Evolutionary conservation across 805 yeast genomes (phyloP).

Genomic region (Pichia ethanolica): DNA sequence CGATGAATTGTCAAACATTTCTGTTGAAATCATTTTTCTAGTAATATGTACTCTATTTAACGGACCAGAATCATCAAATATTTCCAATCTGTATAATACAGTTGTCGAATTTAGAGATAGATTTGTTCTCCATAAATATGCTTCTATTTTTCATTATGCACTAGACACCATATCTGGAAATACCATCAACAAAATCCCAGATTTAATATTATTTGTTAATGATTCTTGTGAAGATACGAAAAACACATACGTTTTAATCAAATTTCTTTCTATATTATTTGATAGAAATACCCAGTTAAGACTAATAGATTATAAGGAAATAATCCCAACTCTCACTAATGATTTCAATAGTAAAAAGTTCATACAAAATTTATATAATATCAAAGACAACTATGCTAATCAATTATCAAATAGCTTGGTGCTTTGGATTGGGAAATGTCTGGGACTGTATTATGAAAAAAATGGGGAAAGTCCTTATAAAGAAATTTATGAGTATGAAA

Average conservation of each 20-base stretch:
- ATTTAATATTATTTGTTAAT: neutral
- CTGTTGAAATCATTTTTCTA: neutral
- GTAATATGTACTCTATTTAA: neutral
- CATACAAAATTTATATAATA: slow-evolving; percentile 17
- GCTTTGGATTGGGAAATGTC: slow-evolving; percentile 27
- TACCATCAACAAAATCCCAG: neutral
- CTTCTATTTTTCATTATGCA: neutral
- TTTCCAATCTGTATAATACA: neutral
- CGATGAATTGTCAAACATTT: neutral
- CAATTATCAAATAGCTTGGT: slow-evolving; percentile 14
- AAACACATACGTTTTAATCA: neutral
- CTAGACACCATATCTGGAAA: neutral
- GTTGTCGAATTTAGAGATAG: neutral
- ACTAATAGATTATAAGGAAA: neutral
- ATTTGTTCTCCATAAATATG: neutral
- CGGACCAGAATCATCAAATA: neutral
- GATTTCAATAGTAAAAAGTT: neutral
- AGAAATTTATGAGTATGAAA: slow-evolving; percentile 16
- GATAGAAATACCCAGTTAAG: neutral
- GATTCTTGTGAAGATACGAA: neutral
- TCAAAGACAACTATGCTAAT: slow-evolving; percentile 9
- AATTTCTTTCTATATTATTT: slow-evolving; percentile 2
- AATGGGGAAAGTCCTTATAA: slow-evolving; percentile 20
- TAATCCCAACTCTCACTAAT: too few relatives aligned
- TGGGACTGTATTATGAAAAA: slow-evolving; percentile 23